Percentiles rank a stretch among this genome's conserved stretches.
Evolutionary conservation across 345 rosid species (phyloP).

Genomic region (Trapa bicornis): DNA sequence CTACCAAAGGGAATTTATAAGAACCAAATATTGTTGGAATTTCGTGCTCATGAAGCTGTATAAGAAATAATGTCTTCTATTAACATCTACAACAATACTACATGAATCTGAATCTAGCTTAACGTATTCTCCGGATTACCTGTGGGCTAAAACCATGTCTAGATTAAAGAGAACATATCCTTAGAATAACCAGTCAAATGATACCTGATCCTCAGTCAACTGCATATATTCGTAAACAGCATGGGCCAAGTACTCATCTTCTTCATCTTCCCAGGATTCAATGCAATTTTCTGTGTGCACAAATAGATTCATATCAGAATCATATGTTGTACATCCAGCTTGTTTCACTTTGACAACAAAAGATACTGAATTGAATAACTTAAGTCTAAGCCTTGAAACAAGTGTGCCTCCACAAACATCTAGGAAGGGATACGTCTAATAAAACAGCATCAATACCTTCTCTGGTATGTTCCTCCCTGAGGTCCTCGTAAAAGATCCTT

Average conservation of each 20-base stretch:
- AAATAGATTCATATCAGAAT: conserved; percentile 19
- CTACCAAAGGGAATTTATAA: neutral
- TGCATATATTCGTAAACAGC: conserved; percentile 68
- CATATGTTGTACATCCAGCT: conserved; percentile 1
- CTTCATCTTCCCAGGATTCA: conserved; percentile 68
- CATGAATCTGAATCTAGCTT: neutral
- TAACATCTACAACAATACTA: neutral
- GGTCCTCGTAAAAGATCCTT: conserved; percentile 73
- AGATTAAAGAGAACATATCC: neutral
- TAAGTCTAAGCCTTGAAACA: neutral
- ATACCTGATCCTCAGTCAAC: conserved; percentile 50
- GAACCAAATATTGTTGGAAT: neutral
- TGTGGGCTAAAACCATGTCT: neutral
- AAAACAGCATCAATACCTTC: conserved; percentile 22
- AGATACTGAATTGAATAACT: neutral
- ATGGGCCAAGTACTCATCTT: conserved; percentile 76
- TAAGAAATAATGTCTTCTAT: neutral
- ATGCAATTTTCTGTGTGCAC: conserved; percentile 22
- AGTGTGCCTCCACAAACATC: neutral
- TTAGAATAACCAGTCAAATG: too few species aligned
- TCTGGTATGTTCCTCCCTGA: conserved; percentile 18
- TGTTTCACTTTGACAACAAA: neutral
- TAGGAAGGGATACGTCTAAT: neutral
- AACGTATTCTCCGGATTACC: neutral
- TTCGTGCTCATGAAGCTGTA: neutral